phyloP scores from a whole-genome alignment of 192 early-diverging fungal genomes.

The Radiomyces spectabilis region DNA sequence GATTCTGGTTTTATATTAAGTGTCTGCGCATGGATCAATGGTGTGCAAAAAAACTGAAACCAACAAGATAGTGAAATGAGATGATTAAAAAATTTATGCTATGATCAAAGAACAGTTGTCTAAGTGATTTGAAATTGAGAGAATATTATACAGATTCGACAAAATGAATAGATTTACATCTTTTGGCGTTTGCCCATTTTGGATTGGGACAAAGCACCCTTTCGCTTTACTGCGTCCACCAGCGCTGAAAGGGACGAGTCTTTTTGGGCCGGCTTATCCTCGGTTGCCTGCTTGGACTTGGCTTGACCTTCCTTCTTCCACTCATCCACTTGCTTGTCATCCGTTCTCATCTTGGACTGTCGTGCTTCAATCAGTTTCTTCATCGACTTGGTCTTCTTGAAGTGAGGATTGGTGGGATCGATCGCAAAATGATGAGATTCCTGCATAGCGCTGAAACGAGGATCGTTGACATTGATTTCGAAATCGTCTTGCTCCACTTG shows the following conservation, averaged over 20 bases:
- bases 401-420: slow-evolving; percentile 91
- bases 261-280: slow-evolving; percentile 13
- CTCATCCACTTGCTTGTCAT: slow-evolving; percentile 10
- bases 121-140: no score
- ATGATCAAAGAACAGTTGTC: no score
- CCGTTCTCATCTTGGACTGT: slow-evolving; percentile 32
- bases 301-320: slow-evolving; percentile 16
- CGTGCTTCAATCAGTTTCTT: slow-evolving; percentile 55
- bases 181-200: slow-evolving; percentile 22
- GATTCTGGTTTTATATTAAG: neutral
- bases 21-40: slow-evolving; percentile 1
- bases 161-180: neutral
- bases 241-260: slow-evolving; percentile 41
- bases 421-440: slow-evolving; percentile 87
- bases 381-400: slow-evolving; percentile 83
- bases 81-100: neutral
- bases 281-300: neutral
- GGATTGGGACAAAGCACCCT: slow-evolving; percentile 41
- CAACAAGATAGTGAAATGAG: neutral
- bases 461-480: slow-evolving; percentile 76
- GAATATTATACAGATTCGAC: neutral
- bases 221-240: slow-evolving; percentile 57
- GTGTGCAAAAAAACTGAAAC: neutral
- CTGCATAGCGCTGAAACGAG: slow-evolving; percentile 75
- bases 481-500: slow-evolving; percentile 70